Evolutionary conservation across 2,329 filamentous ascomycete genomes (phyloP), one percentile per base, ranked within the genome.

Genomic region (Bipolaris victoriae): DNA sequence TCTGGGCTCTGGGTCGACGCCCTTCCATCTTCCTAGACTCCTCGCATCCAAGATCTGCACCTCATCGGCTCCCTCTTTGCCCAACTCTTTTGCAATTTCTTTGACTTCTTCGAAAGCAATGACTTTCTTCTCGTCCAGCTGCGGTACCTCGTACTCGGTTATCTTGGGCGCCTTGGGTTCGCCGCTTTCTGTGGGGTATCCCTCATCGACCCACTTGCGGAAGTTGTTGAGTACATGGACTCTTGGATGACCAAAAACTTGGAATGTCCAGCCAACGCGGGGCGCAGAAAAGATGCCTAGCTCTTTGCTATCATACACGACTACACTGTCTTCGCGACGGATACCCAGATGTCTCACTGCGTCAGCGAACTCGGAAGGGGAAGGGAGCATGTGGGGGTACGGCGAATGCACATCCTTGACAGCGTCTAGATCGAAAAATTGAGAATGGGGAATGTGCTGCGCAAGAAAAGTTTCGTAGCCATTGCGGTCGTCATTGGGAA

Each of bases 211-310:
- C 92, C 93, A 99, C n/a, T 90, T 79, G 76, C 89, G 90, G 80
- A 97, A 99, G 80, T 99, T 99, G 80, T 99, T 96, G 53, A 99
- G 80, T 16, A 99, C 79, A 76, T 97, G 92, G 13, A 99, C 94
- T 62, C 87, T 89, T 43, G 87, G 82, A 75, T 99, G 95, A 1
- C 95, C 95, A 76, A 98, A 98, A 33, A 92, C 87, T 70, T 87
- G 87, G 63, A 99, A 81, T 1, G 94, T 99, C 95, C 95, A 99
- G 55, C 88, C 94, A 0, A 97, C 94, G 40, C 95, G 86, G 3
- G 95, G 95, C 1, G 94, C 95, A 67, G 90, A 95, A 79, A 99
- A 96, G 58, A 99, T 93, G 9, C 95, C 95, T 29, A 94, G 81
- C 80, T 98, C 93, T 61, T 91, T 89, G 26, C 88, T 89, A 75